Evolutionary conservation across 2,329 filamentous ascomycete genomes (phyloP).

Genomic region (Phaeoacremonium minimum): DNA sequence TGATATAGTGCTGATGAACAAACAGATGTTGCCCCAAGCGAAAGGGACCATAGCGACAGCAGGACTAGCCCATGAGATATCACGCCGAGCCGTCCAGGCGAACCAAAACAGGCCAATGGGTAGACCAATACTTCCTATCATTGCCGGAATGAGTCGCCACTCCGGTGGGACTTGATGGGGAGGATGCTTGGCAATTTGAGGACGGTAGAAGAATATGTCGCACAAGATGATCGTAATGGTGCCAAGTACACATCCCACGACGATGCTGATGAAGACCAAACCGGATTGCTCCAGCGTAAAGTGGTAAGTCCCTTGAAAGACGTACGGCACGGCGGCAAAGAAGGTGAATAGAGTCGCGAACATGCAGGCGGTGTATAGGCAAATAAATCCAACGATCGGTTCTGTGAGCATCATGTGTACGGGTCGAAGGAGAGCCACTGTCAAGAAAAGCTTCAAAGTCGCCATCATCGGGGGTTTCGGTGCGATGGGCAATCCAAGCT

Average conservation of each 20-base stretch:
- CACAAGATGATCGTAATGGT: slow-evolving; percentile 33
- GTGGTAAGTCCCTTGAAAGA: slow-evolving; percentile 37
- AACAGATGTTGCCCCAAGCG: slow-evolving; percentile 54
- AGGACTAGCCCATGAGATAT: slow-evolving; percentile 45
- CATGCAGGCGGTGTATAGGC: slow-evolving; percentile 43
- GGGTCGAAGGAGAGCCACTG: slow-evolving; percentile 42
- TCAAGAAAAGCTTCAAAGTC: slow-evolving; percentile 27
- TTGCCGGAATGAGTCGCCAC: slow-evolving; percentile 53
- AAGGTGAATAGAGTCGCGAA: slow-evolving; percentile 50
- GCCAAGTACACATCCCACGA: slow-evolving; percentile 39
- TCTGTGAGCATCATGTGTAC: slow-evolving; percentile 57
- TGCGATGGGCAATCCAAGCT: slow-evolving; percentile 23
- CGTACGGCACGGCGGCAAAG: slow-evolving; percentile 46
- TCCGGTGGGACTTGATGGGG: slow-evolving; percentile 42
- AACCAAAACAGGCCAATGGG: slow-evolving; percentile 56
- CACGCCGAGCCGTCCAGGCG: slow-evolving; percentile 46
- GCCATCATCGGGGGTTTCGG: slow-evolving; percentile 14
- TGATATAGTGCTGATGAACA: slow-evolving; percentile 49
- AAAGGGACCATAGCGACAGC: slow-evolving; percentile 50
- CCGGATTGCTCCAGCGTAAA: slow-evolving; percentile 37
- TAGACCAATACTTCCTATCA: slow-evolving; percentile 51
- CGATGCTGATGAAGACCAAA: slow-evolving; percentile 39
- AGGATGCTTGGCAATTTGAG: slow-evolving; percentile 23
- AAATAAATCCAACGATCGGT: slow-evolving; percentile 55
- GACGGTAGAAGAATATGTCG: slow-evolving; percentile 35